phyloP scores from a whole-genome alignment of 306 rosid species.

The Chamaecrista fasciculata region DNA sequence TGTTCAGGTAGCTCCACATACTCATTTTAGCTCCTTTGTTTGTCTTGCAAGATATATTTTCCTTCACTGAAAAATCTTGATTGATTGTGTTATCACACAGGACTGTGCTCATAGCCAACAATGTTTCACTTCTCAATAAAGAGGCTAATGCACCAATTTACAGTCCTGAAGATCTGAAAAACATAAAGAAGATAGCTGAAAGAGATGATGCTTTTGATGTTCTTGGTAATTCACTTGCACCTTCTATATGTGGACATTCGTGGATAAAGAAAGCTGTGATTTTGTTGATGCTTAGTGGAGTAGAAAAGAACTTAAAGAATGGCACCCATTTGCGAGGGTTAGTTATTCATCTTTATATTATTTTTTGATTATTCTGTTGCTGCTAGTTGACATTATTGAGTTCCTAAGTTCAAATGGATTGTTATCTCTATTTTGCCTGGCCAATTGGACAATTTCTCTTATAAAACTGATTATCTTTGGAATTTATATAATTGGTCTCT shows the following conservation, averaged over 20 bases:
- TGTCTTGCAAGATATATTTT: not conserved
- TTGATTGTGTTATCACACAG: slow-evolving; percentile 42
- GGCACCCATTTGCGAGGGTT: slow-evolving; percentile 98
- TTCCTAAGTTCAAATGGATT: slow-evolving; percentile 5
- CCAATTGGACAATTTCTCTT: not conserved
- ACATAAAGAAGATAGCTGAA: slow-evolving; percentile 79
- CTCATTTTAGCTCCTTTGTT: slow-evolving; percentile 3
- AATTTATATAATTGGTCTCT: slow-evolving; percentile 12
- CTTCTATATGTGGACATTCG: slow-evolving; percentile 92
- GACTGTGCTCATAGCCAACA: slow-evolving; percentile 91
- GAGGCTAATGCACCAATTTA: slow-evolving; percentile 95
- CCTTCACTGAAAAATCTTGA: slow-evolving; percentile 24
- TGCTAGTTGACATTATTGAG: slow-evolving; percentile 12
- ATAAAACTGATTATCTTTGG: not conserved
- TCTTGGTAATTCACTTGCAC: slow-evolving; percentile 94
- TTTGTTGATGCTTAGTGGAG: slow-evolving; percentile 91
- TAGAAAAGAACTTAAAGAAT: slow-evolving; percentile 93
- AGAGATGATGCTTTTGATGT: slow-evolving; percentile 87
- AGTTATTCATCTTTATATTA: slow-evolving; percentile 36
- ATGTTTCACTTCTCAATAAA: slow-evolving; percentile 88
- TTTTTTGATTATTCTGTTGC: not conserved
- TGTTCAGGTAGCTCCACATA: slow-evolving; percentile 70
- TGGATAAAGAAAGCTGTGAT: slow-evolving; percentile 98
- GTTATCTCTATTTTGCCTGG: not conserved
- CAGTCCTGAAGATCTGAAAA: slow-evolving; percentile 71